Base-by-base conservation (phyloP, 176 grass and related monocot species). In the Oryza coarctata region DNA sequence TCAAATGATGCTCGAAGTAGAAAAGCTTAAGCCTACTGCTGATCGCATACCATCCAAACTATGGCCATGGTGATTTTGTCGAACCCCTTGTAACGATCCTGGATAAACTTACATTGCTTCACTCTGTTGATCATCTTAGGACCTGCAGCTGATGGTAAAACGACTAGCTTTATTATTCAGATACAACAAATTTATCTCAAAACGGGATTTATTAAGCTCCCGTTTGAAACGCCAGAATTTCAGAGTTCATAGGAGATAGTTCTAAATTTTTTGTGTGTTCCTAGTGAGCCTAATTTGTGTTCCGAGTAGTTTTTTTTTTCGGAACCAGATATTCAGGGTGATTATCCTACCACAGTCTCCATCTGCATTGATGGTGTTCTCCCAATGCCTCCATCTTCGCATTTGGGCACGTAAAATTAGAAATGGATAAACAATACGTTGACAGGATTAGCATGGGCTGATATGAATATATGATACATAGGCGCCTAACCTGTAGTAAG, bases 311-410 rank as follows among this genome's bases (percentile, higher is more conserved):
- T 50, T 17, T 49, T 49, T 12, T 49, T 50, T 49, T 15, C 0
- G 5, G 5, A 14, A 44, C 6, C 12, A 44, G 9, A 50, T 18
- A 50, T 50, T 50, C 67, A 36, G 17, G 32, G 27, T 13, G 44
- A 50, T 80, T 9, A 7, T 10, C 58, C 43, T 86, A 92, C 91
- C 80, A 81, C 31, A 79, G 57, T 83, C 65, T 17, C 79, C 64
- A 10, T 84, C 79, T 62, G 72, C 30, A 65, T 75, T 61, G 60
- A 92, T 90, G 32, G 35, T 65, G 5, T 79, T 73, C 76, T 93
- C 94, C 94, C 91, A 97, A 38, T 76, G 75, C 29, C 49, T 93
- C 91, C 91, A 97, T 73, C 60, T 71, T 18, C 83, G 50, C 82
- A 97, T 97, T 91, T 97, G 65, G 44, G 62, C 29, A 81, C 5